Evolutionary conservation across 495 filamentous ascomycete species (phyloP).

Genomic region (Daldinia concentrica): DNA sequence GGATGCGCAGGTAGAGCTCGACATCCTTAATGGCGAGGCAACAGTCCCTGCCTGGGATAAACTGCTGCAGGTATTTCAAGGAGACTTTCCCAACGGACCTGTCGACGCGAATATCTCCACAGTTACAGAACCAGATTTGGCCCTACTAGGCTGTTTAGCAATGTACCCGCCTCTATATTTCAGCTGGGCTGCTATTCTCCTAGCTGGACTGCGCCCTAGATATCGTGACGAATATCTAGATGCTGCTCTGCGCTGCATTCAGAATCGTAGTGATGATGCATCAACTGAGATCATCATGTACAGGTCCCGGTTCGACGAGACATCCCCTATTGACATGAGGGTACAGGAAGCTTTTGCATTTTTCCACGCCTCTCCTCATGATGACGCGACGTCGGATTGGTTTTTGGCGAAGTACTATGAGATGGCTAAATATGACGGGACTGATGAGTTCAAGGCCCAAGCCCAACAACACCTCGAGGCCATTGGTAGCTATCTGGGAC

Average conservation of each 20-base stretch:
- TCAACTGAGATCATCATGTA: slow-evolving; percentile 41
- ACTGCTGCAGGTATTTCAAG: slow-evolving; percentile 33
- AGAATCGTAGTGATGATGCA: slow-evolving; percentile 38
- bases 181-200: slow-evolving; percentile 43
- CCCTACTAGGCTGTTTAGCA: slow-evolving; percentile 37
- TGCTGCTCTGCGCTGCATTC: slow-evolving; percentile 39
- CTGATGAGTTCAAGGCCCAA: slow-evolving; percentile 16
- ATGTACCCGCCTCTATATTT: slow-evolving; percentile 35
- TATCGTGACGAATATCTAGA: slow-evolving; percentile 41
- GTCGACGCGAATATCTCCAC: not conserved
- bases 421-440: slow-evolving; percentile 13
- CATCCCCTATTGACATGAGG: slow-evolving; percentile 11
- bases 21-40: slow-evolving; percentile 4
- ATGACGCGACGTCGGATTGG: slow-evolving; percentile 13
- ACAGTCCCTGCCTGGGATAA: slow-evolving; percentile 38
- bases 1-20: slow-evolving; percentile 37
- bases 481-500: slow-evolving; percentile 33
- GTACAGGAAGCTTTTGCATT: slow-evolving; percentile 39
- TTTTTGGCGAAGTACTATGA: slow-evolving; percentile 32
- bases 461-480: slow-evolving; percentile 38
- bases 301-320: slow-evolving; percentile 42
- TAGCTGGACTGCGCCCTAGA: slow-evolving; percentile 34
- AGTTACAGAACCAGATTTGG: slow-evolving; percentile 23
- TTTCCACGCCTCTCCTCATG: slow-evolving; percentile 18
- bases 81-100: slow-evolving; percentile 10